A percentile compares a stretch with the other conserved stretches of the same genome.
Conservation (phyloP, 495 filamentous ascomycete genomes). For the Penicillium nucicola region DNA sequence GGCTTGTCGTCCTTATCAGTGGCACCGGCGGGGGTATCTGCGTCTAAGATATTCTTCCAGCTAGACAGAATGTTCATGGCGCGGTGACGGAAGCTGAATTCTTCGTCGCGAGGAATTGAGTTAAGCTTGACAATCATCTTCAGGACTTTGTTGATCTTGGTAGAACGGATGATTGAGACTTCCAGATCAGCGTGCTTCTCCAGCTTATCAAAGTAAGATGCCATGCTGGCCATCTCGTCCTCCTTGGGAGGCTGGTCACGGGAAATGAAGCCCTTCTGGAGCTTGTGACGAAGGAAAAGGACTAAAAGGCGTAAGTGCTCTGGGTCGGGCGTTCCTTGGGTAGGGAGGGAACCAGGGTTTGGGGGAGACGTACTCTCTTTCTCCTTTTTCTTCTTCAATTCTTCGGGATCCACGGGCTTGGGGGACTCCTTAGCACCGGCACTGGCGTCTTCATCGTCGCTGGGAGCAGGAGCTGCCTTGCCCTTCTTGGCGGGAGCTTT, state of each 20-base stretch:
- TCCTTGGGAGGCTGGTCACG: slow-evolving; percentile 76
- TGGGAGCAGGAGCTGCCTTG: slow-evolving; percentile 44
- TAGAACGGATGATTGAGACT: slow-evolving; percentile 74
- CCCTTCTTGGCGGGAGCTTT: slow-evolving; percentile 37
- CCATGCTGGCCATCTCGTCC: slow-evolving; percentile 86
- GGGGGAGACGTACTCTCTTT: slow-evolving; percentile 57
- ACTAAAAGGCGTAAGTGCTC: slow-evolving; percentile 39
- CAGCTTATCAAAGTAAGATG: slow-evolving; percentile 72
- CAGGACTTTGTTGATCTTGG: slow-evolving; percentile 93
- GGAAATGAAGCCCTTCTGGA: slow-evolving; percentile 87
- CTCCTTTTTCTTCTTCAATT: slow-evolving; percentile 60
- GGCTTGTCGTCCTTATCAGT: slow-evolving; percentile 43
- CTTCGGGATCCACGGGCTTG: slow-evolving; percentile 54
- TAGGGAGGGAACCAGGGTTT: not conserved
- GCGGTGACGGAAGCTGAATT: slow-evolving; percentile 79
- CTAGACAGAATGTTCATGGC: slow-evolving; percentile 68
- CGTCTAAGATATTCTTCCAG: slow-evolving; percentile 78
- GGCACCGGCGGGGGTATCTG: slow-evolving; percentile 42
- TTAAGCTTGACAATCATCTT: slow-evolving; percentile 83
- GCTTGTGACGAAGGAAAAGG: slow-evolving; percentile 80
- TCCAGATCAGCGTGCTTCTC: slow-evolving; percentile 78
- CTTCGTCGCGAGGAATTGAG: slow-evolving; percentile 78
- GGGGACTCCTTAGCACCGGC: slow-evolving; percentile 49
- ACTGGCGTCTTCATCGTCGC: slow-evolving; percentile 36
- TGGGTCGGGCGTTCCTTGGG: not conserved